These are phyloP conservation scores for Colletotrichum spaethianum DNA, from an alignment of 2,329 filamentous ascomycete genomes.

Conservation along the genomic window DNA sequence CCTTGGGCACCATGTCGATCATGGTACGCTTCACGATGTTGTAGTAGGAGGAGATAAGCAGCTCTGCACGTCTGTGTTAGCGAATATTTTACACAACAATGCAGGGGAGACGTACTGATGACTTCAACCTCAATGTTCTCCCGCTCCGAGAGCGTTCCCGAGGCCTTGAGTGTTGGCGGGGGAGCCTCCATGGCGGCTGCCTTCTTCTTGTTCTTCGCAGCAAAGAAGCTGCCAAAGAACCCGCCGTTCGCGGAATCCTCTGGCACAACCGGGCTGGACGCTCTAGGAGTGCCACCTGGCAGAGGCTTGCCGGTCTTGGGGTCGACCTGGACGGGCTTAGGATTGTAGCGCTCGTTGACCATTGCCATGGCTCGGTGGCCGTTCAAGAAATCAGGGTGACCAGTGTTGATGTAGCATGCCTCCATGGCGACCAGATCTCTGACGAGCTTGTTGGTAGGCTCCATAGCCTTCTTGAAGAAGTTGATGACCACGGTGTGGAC, in stretches of 20 bases:
- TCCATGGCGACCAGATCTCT: slow-evolving; percentile 96
- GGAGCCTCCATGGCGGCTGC: slow-evolving; percentile 99
- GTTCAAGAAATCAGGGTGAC: slow-evolving; percentile 97
- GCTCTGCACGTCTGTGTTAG: slow-evolving; percentile 68
- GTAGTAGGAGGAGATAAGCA: slow-evolving; percentile 96
- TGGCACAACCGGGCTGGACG: slow-evolving; percentile 80
- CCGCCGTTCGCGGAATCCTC: slow-evolving; percentile 74
- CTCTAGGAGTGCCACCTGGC: slow-evolving; percentile 77
- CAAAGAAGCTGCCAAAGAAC: slow-evolving; percentile 99
- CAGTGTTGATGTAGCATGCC: slow-evolving; percentile 97
- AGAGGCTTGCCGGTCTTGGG: slow-evolving; percentile 98
- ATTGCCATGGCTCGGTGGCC: slow-evolving; percentile 98
- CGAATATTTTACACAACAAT: neutral
- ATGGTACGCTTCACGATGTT: slow-evolving; percentile 98
- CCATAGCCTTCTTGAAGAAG: slow-evolving; percentile 99
- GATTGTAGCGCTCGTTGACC: slow-evolving; percentile 91
- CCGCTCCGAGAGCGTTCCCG: slow-evolving; percentile 92
- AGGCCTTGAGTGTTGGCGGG: slow-evolving; percentile 92
- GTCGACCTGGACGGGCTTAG: slow-evolving; percentile 94
- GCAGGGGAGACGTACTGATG: slow-evolving; percentile 80
- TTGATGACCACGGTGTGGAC: slow-evolving; percentile 91
- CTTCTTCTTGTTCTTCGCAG: slow-evolving; percentile 99
- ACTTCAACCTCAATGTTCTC: slow-evolving; percentile 98
- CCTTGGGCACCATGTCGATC: slow-evolving; percentile 99
- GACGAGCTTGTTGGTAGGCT: slow-evolving; percentile 97